phyloP scores from a whole-genome alignment of 495 filamentous ascomycete species.

The Talaromyces adpressus region DNA sequence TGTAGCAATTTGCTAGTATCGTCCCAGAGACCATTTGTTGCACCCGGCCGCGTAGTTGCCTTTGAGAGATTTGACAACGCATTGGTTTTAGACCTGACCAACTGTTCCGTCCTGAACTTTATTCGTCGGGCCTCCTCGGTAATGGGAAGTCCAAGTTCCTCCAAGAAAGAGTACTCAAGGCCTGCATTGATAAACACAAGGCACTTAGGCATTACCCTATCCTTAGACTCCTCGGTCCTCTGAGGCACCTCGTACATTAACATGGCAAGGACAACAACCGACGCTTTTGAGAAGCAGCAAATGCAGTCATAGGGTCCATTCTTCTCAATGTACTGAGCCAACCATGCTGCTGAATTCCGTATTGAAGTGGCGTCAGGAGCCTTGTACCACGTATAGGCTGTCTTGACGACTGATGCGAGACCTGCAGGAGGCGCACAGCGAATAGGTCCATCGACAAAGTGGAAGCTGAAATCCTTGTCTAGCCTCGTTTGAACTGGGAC shows the following conservation, averaged over 20 bases:
- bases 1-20: not conserved
- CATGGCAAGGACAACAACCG: not conserved
- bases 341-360: constrained; percentile 15
- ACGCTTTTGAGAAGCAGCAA: constrained; percentile 37
- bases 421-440: constrained; percentile 37
- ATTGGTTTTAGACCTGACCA: not conserved
- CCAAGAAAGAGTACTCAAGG: not conserved
- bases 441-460: constrained; percentile 50
- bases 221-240: not conserved
- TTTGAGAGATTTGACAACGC: not conserved
- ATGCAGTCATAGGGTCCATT: constrained; percentile 43
- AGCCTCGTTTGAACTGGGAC: constrained; percentile 32
- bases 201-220: not conserved
- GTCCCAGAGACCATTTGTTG: not conserved
- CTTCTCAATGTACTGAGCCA: constrained; percentile 24
- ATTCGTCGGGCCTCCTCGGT: not conserved
- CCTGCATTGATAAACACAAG: not conserved
- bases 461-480: constrained; percentile 34
- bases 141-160: not conserved
- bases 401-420: constrained; percentile 21
- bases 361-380: not conserved
- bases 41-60: not conserved
- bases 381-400: not conserved
- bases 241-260: not conserved
- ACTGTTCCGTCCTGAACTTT: not conserved